Conservation (phyloP, 1,284 basidiomycete species). For the Salmacisia buchloeana region DNA sequence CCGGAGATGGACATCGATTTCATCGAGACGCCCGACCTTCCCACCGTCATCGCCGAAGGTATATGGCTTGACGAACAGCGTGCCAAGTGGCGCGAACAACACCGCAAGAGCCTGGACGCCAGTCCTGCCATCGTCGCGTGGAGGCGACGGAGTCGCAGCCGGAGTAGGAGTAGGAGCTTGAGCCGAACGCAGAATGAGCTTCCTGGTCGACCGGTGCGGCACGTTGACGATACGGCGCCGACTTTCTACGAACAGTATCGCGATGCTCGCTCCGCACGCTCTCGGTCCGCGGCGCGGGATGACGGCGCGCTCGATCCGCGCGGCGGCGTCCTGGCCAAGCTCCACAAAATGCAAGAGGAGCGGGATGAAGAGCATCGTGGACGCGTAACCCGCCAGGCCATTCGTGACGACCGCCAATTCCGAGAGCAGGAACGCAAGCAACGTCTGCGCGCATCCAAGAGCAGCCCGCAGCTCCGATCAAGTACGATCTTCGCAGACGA, state of each 20-base stretch:
- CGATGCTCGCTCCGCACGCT: neutral
- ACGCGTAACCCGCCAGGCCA: neutral
- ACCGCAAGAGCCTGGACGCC: conserved; percentile 8
- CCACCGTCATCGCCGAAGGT: conserved; percentile 15
- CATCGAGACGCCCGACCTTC: conserved; percentile 6
- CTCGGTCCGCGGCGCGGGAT: neutral
- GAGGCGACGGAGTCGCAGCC: neutral
- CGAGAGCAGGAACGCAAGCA: neutral
- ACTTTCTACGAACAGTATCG: neutral
- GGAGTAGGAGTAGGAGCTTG: conserved; percentile 2
- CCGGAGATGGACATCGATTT: conserved; percentile 8
- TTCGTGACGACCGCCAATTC: neutral
- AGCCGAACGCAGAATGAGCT: neutral
- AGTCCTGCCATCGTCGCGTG: neutral
- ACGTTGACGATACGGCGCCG: too few species aligned
- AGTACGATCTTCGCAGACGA: neutral
- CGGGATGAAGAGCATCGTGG: neutral
- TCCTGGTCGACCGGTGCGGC: neutral
- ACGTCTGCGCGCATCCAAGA: neutral
- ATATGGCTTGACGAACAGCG: conserved; percentile 12
- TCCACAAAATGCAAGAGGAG: neutral
- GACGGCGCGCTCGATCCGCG: conserved; percentile 1
- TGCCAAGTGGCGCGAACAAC: conserved; percentile 13
- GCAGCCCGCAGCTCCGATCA: neutral
- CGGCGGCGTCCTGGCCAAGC: neutral